Percentiles rank a stretch among this genome's conserved stretches.
These are phyloP conservation scores for Hypoxylon fragiforme DNA, from an alignment of 495 filamentous ascomycete species.

Conservation along the genomic window DNA sequence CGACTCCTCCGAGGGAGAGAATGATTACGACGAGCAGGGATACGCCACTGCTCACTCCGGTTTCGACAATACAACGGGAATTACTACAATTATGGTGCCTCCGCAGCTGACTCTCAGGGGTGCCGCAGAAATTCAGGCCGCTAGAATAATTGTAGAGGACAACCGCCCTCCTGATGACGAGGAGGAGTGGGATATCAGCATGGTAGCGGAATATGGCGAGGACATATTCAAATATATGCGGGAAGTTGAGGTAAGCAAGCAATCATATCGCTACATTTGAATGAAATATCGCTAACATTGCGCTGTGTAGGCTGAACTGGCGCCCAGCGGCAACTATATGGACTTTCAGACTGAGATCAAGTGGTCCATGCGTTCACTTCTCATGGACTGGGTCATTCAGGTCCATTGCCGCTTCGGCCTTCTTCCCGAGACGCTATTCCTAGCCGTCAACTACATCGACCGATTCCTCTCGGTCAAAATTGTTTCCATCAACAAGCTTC, in stretches of 20 bases:
- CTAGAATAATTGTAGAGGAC: slow-evolving; percentile 67
- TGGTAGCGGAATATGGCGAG: slow-evolving; percentile 95
- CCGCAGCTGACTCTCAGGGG: slow-evolving; percentile 66
- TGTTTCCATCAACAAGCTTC: slow-evolving; percentile 90
- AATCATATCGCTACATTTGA: neutral
- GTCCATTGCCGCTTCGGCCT: slow-evolving; percentile 90
- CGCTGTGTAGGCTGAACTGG: slow-evolving; percentile 65
- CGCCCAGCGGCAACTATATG: slow-evolving; percentile 93
- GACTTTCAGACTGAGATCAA: slow-evolving; percentile 94
- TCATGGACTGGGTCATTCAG: slow-evolving; percentile 98
- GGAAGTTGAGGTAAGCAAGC: slow-evolving; percentile 75
- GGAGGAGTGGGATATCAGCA: slow-evolving; percentile 90
- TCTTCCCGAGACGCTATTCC: slow-evolving; percentile 91
- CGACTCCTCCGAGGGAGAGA: slow-evolving; percentile 67
- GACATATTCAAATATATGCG: slow-evolving; percentile 95
- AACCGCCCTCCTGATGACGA: slow-evolving; percentile 62
- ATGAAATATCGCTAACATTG: slow-evolving; percentile 24
- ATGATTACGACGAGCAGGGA: slow-evolving; percentile 81
- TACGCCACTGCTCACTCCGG: slow-evolving; percentile 77
- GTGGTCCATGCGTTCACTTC: slow-evolving; percentile 96
- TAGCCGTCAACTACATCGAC: slow-evolving; percentile 94
- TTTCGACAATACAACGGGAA: slow-evolving; percentile 78
- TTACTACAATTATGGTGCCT: slow-evolving; percentile 65
- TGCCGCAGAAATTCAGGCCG: slow-evolving; percentile 67
- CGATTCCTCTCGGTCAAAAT: slow-evolving; percentile 94